These are phyloP conservation scores for Rhododendron vialii DNA, from an alignment of 148 eudicot species.

Conservation along the genomic window DNA sequence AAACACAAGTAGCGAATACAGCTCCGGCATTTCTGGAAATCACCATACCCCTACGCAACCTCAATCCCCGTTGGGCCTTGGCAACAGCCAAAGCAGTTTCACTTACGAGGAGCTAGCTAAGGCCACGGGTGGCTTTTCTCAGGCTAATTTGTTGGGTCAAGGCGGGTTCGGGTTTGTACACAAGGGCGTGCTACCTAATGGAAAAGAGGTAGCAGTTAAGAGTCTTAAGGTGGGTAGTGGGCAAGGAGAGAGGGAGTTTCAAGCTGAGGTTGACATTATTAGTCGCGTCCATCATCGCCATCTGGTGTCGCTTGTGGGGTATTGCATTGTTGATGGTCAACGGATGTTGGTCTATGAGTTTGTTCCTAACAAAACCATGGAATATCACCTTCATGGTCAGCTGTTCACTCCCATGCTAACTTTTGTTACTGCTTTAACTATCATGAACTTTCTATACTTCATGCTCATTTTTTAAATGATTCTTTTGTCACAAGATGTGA, in stretches of 20 bases:
- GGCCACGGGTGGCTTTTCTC: conserved; percentile 34
- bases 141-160: conserved; percentile 32
- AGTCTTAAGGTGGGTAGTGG: conserved; percentile 46
- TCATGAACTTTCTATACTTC: conserved; percentile 5
- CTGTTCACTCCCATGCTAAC: conserved; percentile 1
- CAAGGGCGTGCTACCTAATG: conserved; percentile 40
- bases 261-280: conserved; percentile 52
- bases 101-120: conserved; percentile 33
- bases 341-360: conserved; percentile 50
- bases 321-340: conserved; percentile 35
- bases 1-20: conserved; percentile 15
- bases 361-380: conserved; percentile 48
- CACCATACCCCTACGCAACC: background rate
- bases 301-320: conserved; percentile 56
- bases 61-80: conserved; percentile 8
- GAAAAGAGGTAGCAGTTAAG: conserved; percentile 44
- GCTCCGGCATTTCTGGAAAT: conserved; percentile 11
- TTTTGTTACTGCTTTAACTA: conserved; percentile 33
- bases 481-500: too few species aligned
- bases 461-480: too few species aligned
- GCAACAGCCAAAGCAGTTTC: conserved; percentile 26
- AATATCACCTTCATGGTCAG: conserved; percentile 48
- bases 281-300: conserved; percentile 59
- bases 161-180: conserved; percentile 47
- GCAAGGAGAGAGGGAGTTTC: conserved; percentile 57